Evolutionary conservation across 169 alveolate species (phyloP), one percentile per base, ranked within the genome.

Genomic region (Plasmodium coatneyi): DNA sequence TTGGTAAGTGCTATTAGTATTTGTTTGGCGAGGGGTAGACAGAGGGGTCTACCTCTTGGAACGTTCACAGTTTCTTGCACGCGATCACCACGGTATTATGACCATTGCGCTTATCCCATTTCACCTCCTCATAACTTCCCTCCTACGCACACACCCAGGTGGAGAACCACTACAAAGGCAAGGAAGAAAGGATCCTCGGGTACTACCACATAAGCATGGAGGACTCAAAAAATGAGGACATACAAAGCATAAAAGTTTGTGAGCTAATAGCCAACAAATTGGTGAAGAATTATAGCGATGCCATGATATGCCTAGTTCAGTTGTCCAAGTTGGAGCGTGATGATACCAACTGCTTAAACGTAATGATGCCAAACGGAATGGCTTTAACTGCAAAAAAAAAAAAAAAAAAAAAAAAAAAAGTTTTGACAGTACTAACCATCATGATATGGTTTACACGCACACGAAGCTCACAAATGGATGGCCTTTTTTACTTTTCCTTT

Each of bases 221-320:
- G 46, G 94, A 89, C 32, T 71, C 81, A 60, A 78, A 89, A 79
- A 89, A 89, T 43, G 71, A 16, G 32, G 34, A 89, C 72, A 89
- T 89, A 79, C 70, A 80, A 19, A 89, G 49, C 49, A 66, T 89
- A 89, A 89, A 89, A 89, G 49, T 89, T 19, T 89, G 94, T 79
- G 90, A 89, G 19, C 49, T 79, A 79, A 43, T 89, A 25, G 71
- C 94, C 16, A 81, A 89, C 19, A 89, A 79, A 43, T 60, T 89
- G 43, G 70, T 89, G 46, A 39, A 78, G 34, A 89, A 89, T 89
- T 89, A 79, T 79, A 66, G 22, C 30, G 89, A 89, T 36, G 94
- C 94, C 46, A n/a, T 89, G 14, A 80, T 89, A 56, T 89, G 94
- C 43, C 46, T 79, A 79, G 90, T 79, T 22, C 72, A 89, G 39